Evolutionary conservation across 805 yeast genomes (phyloP), one percentile per base, ranked within the genome.

Genomic region (Saccharomycodes ludwigii): DNA sequence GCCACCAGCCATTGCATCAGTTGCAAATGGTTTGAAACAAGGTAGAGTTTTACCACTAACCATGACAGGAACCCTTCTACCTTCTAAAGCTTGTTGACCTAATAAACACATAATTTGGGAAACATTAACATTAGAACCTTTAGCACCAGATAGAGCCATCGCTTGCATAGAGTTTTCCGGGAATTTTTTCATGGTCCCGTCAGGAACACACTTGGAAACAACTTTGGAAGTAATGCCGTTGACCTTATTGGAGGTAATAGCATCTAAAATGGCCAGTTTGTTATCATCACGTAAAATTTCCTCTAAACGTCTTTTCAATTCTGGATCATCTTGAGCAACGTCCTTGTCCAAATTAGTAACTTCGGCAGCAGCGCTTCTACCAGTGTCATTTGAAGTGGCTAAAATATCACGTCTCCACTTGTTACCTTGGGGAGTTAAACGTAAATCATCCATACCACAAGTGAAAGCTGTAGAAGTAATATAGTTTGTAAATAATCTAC

Each of bases 61-160:
- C 99, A 91, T 91, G 28, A 88, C 94, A 12, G 99, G 99, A 15
- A 91, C 98, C 68, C 99, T 79, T 60, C 97, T 77, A 61, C 99
- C 99, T 66, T 91, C 99, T 49, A 91, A 69, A 27, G 97, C 97
- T 64, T 91, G 99, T 63, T 91, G 99, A 31, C 99, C 99, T 43
- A 91, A 71, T 50, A 93, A 67, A 73, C 99, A 91, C 98, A 93
- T 93, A 62, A 91, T 93, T 65, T 91, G 99, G 24, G 98, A 88
- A 43, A 91, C 97, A 50, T 91, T 91, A 43, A 91, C 99, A 47
- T 82, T 83, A 18, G 98, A 91, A 53, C 99, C 99, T 63, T 91
- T 91, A 39, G 99, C 99, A 59, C 99, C 99, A 27, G 97, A 88
- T 28, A 91, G 65, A 3, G 98, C 97, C 99, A 91, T 91, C 23